Evolutionary conservation across 345 rosid genomes (phyloP).

Genomic region (Clarkia xantiana): DNA sequence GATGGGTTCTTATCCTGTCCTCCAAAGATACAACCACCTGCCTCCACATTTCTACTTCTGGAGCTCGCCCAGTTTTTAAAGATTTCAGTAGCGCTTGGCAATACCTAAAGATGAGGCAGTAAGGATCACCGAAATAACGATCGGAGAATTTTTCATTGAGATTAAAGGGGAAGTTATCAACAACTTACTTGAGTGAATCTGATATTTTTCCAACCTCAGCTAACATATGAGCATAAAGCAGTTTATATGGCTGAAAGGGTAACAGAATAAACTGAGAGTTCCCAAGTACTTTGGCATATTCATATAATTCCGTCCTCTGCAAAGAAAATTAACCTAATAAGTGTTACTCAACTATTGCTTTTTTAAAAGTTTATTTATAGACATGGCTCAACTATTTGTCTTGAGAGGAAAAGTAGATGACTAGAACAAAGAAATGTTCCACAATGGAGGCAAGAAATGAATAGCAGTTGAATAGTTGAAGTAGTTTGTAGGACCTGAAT

Average conservation of each 20-base stretch:
- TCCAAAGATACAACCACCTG: conserved; percentile 46
- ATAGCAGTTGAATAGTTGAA: neutral
- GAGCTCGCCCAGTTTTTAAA: conserved; percentile 52
- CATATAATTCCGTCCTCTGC: conserved; percentile 97
- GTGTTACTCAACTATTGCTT: neutral
- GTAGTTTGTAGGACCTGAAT: conserved; percentile 43
- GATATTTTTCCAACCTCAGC: conserved; percentile 93
- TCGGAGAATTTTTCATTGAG: conserved; percentile 1
- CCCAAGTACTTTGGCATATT: conserved; percentile 88
- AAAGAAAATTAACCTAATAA: conserved; percentile 14
- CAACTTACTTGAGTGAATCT: conserved; percentile 78
- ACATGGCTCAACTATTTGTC: neutral
- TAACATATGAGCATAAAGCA: conserved; percentile 93
- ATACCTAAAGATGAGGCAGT: conserved; percentile 28
- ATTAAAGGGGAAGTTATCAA: neutral
- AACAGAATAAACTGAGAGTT: conserved; percentile 81
- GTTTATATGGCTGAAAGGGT: conserved; percentile 92
- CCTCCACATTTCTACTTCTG: conserved; percentile 60
- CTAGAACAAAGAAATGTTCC: neutral
- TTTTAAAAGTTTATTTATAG: too few relatives aligned
- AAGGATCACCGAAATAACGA: conserved; percentile 5
- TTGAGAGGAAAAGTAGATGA: neutral
- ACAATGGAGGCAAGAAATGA: neutral
- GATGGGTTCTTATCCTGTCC: conserved; percentile 58
- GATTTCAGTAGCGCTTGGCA: conserved; percentile 61